Percentiles rank a stretch among this genome's conserved stretches.
Conservation (phyloP, 208 protist genomes). For the Borovskyia barvae region DNA sequence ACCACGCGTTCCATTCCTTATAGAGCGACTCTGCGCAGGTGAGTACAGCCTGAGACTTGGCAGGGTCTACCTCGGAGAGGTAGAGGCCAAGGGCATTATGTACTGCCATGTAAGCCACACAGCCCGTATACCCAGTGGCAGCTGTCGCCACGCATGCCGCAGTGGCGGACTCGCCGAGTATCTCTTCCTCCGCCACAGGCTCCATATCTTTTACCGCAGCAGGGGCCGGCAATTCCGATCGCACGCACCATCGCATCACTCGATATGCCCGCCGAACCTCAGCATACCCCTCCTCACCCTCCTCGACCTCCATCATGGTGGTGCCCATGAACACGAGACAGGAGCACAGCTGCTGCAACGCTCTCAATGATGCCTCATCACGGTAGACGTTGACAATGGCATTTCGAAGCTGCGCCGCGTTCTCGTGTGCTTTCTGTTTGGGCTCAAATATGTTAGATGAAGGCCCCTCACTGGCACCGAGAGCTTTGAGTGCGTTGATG, state of each 20-base stretch:
- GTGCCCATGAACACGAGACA: conserved; percentile 66
- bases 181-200: conserved; percentile 34
- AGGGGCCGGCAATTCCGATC: conserved; percentile 14
- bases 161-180: conserved; percentile 20
- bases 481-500: conserved; percentile 50
- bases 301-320: conserved; percentile 78
- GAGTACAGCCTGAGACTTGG: conserved; percentile 51
- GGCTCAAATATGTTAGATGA: conserved; percentile 72
- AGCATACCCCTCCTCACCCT: conserved; percentile 56
- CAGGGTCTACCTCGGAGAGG: conserved; percentile 44
- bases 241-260: conserved; percentile 35
- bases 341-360: conserved; percentile 63
- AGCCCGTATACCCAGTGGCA: conserved; percentile 27
- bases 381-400: conserved; percentile 61
- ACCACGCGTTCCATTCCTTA: conserved; percentile 61
- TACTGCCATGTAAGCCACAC: conserved; percentile 59
- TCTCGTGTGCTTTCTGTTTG: conserved; percentile 64
- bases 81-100: conserved; percentile 79
- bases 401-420: conserved; percentile 59
- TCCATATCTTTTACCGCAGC: conserved; percentile 16
- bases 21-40: conserved; percentile 61
- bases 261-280: conserved; percentile 55
- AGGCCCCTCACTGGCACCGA: conserved; percentile 68
- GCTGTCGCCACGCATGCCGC: neutral
- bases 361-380: conserved; percentile 11